A percentile compares a stretch with the other conserved stretches of the same genome.
Evolutionary conservation across 192 early-diverging fungal species (phyloP).

Genomic region (Entrophospora sp.): DNA sequence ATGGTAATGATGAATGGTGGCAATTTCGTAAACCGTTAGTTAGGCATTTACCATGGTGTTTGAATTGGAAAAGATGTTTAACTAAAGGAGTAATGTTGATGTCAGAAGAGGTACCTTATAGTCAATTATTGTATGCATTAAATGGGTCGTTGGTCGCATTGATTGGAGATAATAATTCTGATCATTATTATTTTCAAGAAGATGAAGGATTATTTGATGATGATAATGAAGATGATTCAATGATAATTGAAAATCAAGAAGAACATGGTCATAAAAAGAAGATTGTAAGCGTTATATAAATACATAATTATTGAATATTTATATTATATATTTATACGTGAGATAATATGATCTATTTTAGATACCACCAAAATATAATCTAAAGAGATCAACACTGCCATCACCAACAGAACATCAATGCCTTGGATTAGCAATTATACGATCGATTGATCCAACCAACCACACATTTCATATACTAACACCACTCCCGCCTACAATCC

Average conservation of each 20-base stretch:
- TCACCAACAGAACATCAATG: constrained; percentile 46
- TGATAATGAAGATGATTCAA: neutral
- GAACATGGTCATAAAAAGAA: neutral
- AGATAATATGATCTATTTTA: neutral
- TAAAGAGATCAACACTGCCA: constrained; percentile 32
- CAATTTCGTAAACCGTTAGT: constrained; percentile 45
- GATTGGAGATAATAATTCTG: constrained; percentile 37
- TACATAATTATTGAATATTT: neutral
- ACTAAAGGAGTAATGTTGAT: constrained; percentile 54
- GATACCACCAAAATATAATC: constrained; percentile 34
- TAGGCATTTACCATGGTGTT: constrained; percentile 43
- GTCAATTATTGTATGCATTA: constrained; percentile 71
- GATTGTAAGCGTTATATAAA: no score
- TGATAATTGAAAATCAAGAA: neutral
- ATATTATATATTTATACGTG: neutral
- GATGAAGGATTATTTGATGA: neutral
- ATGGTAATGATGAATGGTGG: constrained; percentile 34
- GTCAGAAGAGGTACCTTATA: constrained; percentile 65
- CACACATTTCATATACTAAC: constrained; percentile 53
- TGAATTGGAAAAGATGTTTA: constrained; percentile 48
- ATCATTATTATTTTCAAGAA: neutral
- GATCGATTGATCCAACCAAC: constrained; percentile 51
- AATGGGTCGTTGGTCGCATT: constrained; percentile 82
- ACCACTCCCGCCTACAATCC: constrained; percentile 25
- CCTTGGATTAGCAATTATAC: constrained; percentile 53